phyloP scores from a whole-genome alignment of 805 yeast genomes.

The Starmerella stigmatis region DNA sequence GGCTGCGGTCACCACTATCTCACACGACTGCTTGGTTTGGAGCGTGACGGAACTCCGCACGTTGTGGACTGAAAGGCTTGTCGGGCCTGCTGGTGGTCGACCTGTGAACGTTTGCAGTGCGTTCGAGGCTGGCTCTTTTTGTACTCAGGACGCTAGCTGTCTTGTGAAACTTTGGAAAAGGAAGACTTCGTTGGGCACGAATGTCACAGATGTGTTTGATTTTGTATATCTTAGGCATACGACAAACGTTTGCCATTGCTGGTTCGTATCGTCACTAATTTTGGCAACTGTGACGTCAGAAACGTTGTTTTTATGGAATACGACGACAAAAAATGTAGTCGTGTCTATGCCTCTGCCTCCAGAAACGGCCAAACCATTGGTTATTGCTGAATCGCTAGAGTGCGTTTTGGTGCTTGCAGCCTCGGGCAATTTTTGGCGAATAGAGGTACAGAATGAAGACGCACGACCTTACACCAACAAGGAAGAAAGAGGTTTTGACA shows the following conservation, averaged over 20 bases:
- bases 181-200: background rate
- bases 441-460: background rate
- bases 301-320: background rate
- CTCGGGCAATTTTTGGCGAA: background rate
- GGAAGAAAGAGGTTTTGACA: too few species aligned
- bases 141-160: background rate
- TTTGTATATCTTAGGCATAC: background rate
- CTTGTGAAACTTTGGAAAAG: background rate
- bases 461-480: too few species aligned
- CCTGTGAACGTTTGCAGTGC: background rate
- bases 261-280: background rate
- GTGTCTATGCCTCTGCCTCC: background rate
- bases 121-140: background rate
- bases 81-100: background rate
- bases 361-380: background rate
- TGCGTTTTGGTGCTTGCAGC: background rate
- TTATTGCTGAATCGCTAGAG: background rate
- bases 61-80: background rate
- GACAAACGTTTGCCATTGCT: background rate
- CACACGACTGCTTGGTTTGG: background rate
- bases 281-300: background rate
- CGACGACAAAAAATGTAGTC: background rate
- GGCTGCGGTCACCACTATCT: slow-evolving; percentile 37
- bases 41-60: background rate
- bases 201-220: background rate